Base-by-base conservation (phyloP, 1,284 basidiomycete genomes). In the Laetiporus sulphureus region DNA sequence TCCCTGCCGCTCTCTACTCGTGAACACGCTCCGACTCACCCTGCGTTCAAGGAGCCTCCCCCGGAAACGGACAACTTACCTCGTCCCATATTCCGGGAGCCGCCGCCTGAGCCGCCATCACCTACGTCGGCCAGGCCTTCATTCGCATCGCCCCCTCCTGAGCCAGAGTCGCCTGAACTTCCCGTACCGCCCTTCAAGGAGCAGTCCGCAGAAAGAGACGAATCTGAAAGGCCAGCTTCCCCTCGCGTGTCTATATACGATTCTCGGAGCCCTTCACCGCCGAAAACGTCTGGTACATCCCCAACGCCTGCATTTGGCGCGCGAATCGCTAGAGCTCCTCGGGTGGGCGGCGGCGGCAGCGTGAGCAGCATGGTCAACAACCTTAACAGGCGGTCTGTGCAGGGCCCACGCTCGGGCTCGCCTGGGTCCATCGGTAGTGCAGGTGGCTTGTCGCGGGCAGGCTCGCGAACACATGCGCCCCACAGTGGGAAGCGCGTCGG, bases 281-380 rank as follows among this genome's bases (percentile, higher is more conserved):
- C 27, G 47, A 52, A 36, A 65, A 67, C 33, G 61, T 66, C 32
- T 18, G 43, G 13, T 57, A 66, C 45, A 63, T 65, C 36, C 54
- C 66, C 10, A 45, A 61, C 20, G 42, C 44, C 27, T 59, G 66
- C 34, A 60, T 66, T 30, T 42, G 75, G 75, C 1, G 75, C 77
- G 0, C 67, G 80, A 42, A 59, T 68, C 23, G 65, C 72, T 18
- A 66, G 72, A 29, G 64, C 63, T n/a, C 68, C 70, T 18, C 63
- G 73, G 36, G 45, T 58, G 6, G 21, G 38, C 5, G 62, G 60
- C 21, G 64, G 68, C 24, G 59, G 72, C 10, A 70, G 44, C 47
- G 77, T 83, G 35, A 72, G 73, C 48, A 70, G 60, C 41, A 63
- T 79, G 60, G 69, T 79, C 32, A 71, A 72, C 36, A 77, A 64